Conservation (phyloP, 805 yeast species). For the Saccharomycopsis vini region DNA sequence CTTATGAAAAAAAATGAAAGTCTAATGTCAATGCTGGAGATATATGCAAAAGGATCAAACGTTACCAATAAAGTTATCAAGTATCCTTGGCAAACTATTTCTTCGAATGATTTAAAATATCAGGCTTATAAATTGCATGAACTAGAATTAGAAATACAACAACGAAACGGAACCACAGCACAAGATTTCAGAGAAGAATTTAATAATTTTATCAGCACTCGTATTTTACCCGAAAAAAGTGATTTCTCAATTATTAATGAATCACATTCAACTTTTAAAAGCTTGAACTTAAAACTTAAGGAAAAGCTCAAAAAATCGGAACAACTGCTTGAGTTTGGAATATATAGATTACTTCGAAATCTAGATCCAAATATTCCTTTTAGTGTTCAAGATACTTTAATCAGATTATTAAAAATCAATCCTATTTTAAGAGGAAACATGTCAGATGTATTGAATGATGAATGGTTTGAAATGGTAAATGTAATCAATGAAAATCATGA, state of each 20-base stretch:
- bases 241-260: background rate
- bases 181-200: background rate
- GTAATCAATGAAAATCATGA: no score
- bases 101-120: slow-evolving; percentile 7
- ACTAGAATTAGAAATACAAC: slow-evolving; percentile 4
- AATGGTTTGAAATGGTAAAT: no score
- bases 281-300: background rate
- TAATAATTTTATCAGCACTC: no score
- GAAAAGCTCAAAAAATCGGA: background rate
- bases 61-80: background rate
- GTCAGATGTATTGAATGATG: background rate
- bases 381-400: slow-evolving; percentile 1
- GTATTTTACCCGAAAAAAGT: background rate
- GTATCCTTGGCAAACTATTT: slow-evolving; percentile 15
- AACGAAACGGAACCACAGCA: background rate
- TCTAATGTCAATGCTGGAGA: background rate
- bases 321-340: slow-evolving; percentile 7
- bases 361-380: background rate
- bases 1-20: background rate
- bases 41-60: slow-evolving; percentile 7
- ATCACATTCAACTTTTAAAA: background rate
- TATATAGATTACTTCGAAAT: background rate
- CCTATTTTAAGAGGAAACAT: background rate
- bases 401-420: slow-evolving; percentile 2
- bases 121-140: slow-evolving; percentile 13